These are phyloP conservation scores for Larix kaempferi DNA, from an alignment of 75 land plant genomes.

Conservation along the genomic window DNA sequence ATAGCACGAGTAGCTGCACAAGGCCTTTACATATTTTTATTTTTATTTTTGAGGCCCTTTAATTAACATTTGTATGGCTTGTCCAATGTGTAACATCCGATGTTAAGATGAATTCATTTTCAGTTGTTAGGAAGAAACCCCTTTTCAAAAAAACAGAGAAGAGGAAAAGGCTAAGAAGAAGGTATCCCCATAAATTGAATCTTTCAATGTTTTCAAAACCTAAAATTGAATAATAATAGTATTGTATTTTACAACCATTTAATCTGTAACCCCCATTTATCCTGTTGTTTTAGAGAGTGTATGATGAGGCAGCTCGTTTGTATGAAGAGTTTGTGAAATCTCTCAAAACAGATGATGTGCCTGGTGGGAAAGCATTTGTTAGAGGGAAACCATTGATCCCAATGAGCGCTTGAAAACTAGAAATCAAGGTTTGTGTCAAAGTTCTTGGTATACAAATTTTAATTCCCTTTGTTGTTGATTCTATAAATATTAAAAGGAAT, in stretches of 20 bases:
- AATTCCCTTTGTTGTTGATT: constrained; percentile 14
- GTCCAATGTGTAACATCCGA: constrained; percentile 15
- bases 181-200: constrained; percentile 22
- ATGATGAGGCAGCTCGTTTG: constrained; percentile 88
- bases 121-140: constrained; percentile 87
- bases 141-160: constrained; percentile 94
- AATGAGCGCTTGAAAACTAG: constrained; percentile 58
- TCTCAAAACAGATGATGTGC: constrained; percentile 72
- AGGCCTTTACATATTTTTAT: not conserved
- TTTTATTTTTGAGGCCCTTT: not conserved
- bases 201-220: not conserved
- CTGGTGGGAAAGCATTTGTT: constrained; percentile 91
- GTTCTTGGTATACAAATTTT: constrained; percentile 1
- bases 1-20: not conserved
- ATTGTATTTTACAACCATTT: too few relatives aligned
- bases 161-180: constrained; percentile 96
- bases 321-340: constrained; percentile 95
- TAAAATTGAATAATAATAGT: too few relatives aligned
- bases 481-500: constrained; percentile 54
- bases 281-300: constrained; percentile 56
- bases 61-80: not conserved
- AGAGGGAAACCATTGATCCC: constrained; percentile 93
- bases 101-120: constrained; percentile 67
- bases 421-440: constrained; percentile 44
- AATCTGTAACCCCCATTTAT: not conserved